Conservation (phyloP, 352 stramenopile species). For the Pythium rhizo-oryzae region DNA sequence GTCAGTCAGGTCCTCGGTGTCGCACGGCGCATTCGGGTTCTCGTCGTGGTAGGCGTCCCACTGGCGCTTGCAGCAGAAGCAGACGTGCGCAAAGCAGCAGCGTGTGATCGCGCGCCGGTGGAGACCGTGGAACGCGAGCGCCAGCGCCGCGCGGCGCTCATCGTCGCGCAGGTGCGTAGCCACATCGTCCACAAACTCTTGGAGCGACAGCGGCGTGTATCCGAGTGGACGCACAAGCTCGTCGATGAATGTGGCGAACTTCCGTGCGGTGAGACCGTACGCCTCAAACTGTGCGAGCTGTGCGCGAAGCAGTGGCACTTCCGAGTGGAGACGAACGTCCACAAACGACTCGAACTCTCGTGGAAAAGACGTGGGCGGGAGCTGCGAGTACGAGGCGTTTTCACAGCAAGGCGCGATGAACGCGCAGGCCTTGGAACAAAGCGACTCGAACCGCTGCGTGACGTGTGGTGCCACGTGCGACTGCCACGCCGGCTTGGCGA, state of each 20-base stretch:
- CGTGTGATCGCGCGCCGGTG: conserved; percentile 16
- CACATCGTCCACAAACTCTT: conserved; percentile 2
- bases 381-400: conserved; percentile 22
- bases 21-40: conserved; percentile 5
- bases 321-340: neutral
- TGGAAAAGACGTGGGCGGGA: neutral
- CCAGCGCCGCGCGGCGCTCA: conserved; percentile 22
- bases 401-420: conserved; percentile 32
- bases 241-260: neutral
- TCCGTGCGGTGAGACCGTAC: conserved; percentile 4
- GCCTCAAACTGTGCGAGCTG: neutral
- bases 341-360: neutral
- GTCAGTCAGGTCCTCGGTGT: neutral
- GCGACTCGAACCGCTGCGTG: neutral
- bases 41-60: neutral
- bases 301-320: neutral
- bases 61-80: conserved; percentile 27
- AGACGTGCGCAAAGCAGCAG: conserved; percentile 11
- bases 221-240: neutral
- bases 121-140: conserved; percentile 14
- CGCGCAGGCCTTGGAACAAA: conserved; percentile 22
- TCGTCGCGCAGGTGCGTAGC: conserved; percentile 11
- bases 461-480: neutral
- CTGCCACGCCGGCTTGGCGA: conserved; percentile 22
- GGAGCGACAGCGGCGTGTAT: neutral